Evolutionary conservation across 805 yeast genomes (phyloP).

Genomic region (Saturnispora galanensis): DNA sequence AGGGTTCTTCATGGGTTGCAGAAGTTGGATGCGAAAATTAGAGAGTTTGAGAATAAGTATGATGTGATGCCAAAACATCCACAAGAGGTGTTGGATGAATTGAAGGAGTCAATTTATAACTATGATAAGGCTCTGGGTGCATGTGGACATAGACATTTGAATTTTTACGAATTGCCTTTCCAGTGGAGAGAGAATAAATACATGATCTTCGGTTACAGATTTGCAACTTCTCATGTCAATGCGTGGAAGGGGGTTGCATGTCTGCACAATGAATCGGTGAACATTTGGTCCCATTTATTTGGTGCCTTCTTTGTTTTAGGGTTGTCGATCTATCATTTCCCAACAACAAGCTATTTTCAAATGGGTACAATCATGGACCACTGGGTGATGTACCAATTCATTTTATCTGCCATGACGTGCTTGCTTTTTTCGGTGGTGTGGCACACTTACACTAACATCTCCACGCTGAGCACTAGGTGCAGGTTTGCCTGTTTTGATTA

Average conservation of each 20-base stretch:
- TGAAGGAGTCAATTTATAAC: conserved; percentile 33
- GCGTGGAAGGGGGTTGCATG: conserved; percentile 52
- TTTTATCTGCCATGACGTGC: conserved; percentile 68
- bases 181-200: conserved; percentile 91
- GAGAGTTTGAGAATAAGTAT: conserved; percentile 29
- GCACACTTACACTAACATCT: conserved; percentile 86
- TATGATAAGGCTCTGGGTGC: conserved; percentile 36
- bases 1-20: conserved; percentile 29
- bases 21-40: conserved; percentile 31
- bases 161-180: conserved; percentile 80
- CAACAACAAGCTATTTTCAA: conserved; percentile 42
- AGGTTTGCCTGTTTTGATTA: conserved; percentile 90
- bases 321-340: conserved; percentile 52
- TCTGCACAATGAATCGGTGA: conserved; percentile 79
- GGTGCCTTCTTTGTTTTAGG: conserved; percentile 57
- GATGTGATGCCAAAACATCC: conserved; percentile 22
- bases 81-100: conserved; percentile 19
- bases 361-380: conserved; percentile 33
- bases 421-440: conserved; percentile 70
- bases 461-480: conserved; percentile 50
- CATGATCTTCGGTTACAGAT: conserved; percentile 78
- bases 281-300: conserved; percentile 84
- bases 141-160: conserved; percentile 43
- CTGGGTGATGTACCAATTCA: conserved; percentile 49
- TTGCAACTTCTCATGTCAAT: conserved; percentile 50